Conservation (phyloP, 129 eudicot genomes). For the Heracleum sosnowskyi region DNA sequence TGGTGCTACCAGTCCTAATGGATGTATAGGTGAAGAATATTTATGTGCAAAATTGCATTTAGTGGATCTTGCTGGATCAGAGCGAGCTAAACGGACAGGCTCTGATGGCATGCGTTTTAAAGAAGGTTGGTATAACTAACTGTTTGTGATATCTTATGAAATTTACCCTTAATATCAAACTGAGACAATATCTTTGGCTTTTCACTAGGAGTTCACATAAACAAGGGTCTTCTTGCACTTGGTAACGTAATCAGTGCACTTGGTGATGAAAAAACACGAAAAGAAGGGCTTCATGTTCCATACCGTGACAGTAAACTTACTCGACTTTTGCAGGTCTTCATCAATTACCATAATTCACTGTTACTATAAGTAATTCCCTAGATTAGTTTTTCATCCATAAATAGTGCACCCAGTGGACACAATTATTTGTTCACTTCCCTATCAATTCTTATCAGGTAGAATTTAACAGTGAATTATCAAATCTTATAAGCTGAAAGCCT, state of each 20-base stretch:
- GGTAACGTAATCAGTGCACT: slow-evolving; percentile 98
- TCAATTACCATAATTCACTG: background rate
- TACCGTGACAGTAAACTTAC: slow-evolving; percentile 98
- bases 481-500: background rate
- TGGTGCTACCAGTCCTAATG: slow-evolving; percentile 43
- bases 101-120: slow-evolving; percentile 98
- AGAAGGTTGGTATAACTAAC: slow-evolving; percentile 55
- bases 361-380: no score
- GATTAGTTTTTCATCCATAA: background rate
- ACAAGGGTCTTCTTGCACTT: slow-evolving; percentile 97
- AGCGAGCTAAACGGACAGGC: slow-evolving; percentile 94
- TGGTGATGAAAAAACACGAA: slow-evolving; percentile 94
- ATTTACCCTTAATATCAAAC: background rate
- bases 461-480: background rate
- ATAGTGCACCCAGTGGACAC: background rate
- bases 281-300: slow-evolving; percentile 96
- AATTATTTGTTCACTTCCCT: background rate
- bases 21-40: slow-evolving; percentile 72
- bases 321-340: slow-evolving; percentile 82
- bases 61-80: slow-evolving; percentile 99
- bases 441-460: background rate
- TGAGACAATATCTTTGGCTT: slow-evolving; percentile 9
- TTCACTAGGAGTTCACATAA: slow-evolving; percentile 86
- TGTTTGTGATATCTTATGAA: background rate
- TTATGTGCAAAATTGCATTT: slow-evolving; percentile 94